These are phyloP conservation scores for Botrytis paeoniae DNA, from an alignment of 2,329 filamentous ascomycete genomes.

Conservation along the genomic window DNA sequence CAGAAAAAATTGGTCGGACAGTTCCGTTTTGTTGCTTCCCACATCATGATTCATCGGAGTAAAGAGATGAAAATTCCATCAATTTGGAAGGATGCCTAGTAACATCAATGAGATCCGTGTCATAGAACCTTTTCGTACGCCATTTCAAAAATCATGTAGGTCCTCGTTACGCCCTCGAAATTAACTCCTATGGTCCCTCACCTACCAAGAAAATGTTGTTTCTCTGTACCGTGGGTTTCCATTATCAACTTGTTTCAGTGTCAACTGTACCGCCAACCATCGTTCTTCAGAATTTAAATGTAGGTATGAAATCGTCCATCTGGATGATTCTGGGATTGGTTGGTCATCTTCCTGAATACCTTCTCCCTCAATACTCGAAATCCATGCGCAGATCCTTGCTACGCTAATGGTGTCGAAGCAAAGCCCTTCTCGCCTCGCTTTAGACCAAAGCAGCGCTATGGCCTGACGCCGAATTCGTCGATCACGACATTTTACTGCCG, in stretches of 20 bases:
- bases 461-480: constrained; percentile 33
- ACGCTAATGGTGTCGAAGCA: constrained; percentile 37
- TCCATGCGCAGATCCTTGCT: constrained; percentile 36
- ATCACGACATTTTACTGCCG: constrained; percentile 36
- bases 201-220: constrained; percentile 38
- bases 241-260: constrained; percentile 29
- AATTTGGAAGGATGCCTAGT: background rate
- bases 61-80: background rate
- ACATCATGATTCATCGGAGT: background rate
- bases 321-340: constrained; percentile 31
- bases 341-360: constrained; percentile 33
- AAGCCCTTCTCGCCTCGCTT: constrained; percentile 36
- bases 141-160: background rate
- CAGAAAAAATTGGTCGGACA: background rate
- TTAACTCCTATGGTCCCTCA: constrained; percentile 3
- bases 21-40: background rate
- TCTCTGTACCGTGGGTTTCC: constrained; percentile 33
- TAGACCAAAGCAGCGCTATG: constrained; percentile 35
- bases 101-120: background rate
- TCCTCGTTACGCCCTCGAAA: constrained; percentile 6
- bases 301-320: constrained; percentile 35
- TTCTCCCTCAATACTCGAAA: constrained; percentile 37
- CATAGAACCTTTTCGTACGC: constrained; percentile 4
- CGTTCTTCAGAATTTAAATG: constrained; percentile 36
- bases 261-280: constrained; percentile 36